A percentile compares a stretch with the other conserved stretches of the same genome.
Evolutionary conservation across 164 flowering plant genomes (phyloP).

Genomic region (Vitis rupestris): DNA sequence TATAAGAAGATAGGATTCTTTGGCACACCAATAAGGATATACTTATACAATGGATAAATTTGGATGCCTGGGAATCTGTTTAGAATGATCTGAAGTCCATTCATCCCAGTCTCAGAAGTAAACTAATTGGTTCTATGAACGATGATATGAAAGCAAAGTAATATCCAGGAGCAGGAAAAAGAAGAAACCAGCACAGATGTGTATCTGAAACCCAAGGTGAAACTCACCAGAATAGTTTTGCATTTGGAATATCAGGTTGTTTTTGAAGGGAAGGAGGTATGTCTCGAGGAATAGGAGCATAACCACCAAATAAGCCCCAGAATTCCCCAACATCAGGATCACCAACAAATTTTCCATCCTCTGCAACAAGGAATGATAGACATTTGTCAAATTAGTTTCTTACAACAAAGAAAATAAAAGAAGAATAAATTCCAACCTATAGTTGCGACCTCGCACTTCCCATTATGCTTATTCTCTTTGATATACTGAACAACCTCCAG

Average conservation of each 20-base stretch:
- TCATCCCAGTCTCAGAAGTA: not conserved
- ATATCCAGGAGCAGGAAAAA: not conserved
- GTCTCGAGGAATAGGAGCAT: conserved; percentile 64
- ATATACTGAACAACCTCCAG: conserved; percentile 73
- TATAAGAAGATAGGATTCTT: no score
- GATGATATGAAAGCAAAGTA: not conserved
- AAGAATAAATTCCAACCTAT: conserved; percentile 37
- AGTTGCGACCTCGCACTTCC: conserved; percentile 58
- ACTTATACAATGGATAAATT: no score
- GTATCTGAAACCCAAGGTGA: not conserved
- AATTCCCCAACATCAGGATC: conserved; percentile 79
- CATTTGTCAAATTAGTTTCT: conserved; percentile 5
- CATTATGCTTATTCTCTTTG: conserved; percentile 54
- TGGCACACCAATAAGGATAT: no score
- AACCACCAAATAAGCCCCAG: conserved; percentile 79
- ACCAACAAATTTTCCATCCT: conserved; percentile 76
- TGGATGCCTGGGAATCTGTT: no score
- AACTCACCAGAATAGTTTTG: conserved; percentile 50
- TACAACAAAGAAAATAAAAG: not conserved
- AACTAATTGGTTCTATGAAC: not conserved
- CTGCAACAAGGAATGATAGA: conserved; percentile 30
- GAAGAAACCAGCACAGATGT: not conserved
- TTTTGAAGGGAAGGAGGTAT: conserved; percentile 22
- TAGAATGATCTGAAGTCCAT: no score
- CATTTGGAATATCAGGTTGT: conserved; percentile 20